Base-by-base conservation (phyloP, 345 rosid species). In the Gossypium arboreum region DNA sequence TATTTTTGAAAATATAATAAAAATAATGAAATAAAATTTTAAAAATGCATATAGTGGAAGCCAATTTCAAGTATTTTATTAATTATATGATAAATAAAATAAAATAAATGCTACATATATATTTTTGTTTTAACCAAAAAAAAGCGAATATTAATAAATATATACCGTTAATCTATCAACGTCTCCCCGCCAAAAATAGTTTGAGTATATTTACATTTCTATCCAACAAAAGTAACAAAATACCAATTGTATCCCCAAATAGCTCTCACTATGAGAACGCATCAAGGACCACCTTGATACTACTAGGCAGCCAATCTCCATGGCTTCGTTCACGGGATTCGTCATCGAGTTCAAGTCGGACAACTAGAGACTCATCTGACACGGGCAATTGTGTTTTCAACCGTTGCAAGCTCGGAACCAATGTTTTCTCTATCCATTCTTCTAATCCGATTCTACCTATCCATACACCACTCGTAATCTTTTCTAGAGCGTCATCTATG, bases 341-440 rank as follows among this genome's bases (percentile, higher is more conserved):
- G 6, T 63, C 75, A 67, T 85, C 92, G 0, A 79, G 81, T 79
- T 89, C 94, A 0, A 95, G 87, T 84, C 81, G 81, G 34, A 86
- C 83, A 7, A 88, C 74, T 75, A 78, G 48, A 0, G 86, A 76
- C 20, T 88, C 90, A 0, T 77, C 67, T 1, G 73, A 22, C 7
- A 80, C 18, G 0, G 88, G 84, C 2, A 90, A 69, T 73, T 43
- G 77, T 52, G 81, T 52, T 79, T 84, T 91, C 5, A 92, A 81
- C 73, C 79, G 86, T 17, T 84, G 89, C 63, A 95, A 80, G 78
- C 89, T 85, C 3, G 98, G 88, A 77, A 81, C 84, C 79, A 95
- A 54, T 48, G 86, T 94, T 72, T 84, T 87, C 24, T 93, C 94
- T 3, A 78, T 70, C 97, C 98, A 95, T 76, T 91, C 97, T 71